Evolutionary conservation across 768 basidiomycete species (phyloP).

Genomic region (Fibroporia radiculosa): DNA sequence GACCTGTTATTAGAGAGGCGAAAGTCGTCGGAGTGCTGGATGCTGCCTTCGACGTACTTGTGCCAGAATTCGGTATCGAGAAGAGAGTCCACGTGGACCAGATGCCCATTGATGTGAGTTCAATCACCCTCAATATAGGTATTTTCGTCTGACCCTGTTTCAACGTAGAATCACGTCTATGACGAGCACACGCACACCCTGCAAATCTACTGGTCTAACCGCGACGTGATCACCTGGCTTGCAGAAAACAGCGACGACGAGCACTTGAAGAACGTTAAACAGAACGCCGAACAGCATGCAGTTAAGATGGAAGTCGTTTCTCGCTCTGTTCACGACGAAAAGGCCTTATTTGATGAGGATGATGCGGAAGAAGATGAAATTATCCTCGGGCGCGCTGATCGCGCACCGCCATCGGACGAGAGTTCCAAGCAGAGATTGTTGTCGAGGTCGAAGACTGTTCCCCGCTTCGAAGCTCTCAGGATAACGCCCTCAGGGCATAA

Average conservation of each 20-base stretch:
- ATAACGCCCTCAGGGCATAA: slow-evolving; percentile 72
- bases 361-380: slow-evolving; percentile 76
- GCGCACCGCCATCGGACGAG: slow-evolving; percentile 35
- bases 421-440: slow-evolving; percentile 71
- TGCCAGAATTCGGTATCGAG: slow-evolving; percentile 97
- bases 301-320: slow-evolving; percentile 88
- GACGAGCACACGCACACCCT: slow-evolving; percentile 91
- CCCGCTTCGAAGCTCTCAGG: slow-evolving; percentile 79
- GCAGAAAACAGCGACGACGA: slow-evolving; percentile 95
- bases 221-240: slow-evolving; percentile 91
- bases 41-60: slow-evolving; percentile 92
- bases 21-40: slow-evolving; percentile 95
- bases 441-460: slow-evolving; percentile 68
- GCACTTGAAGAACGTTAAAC: slow-evolving; percentile 90
- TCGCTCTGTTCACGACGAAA: slow-evolving; percentile 80
- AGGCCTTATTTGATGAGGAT: slow-evolving; percentile 83
- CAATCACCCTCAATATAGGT: background rate
- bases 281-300: slow-evolving; percentile 86
- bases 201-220: slow-evolving; percentile 92
- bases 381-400: slow-evolving; percentile 53
- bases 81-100: slow-evolving; percentile 98
- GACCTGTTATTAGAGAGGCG: slow-evolving; percentile 93
- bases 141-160: background rate
- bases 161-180: slow-evolving; percentile 81
- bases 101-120: slow-evolving; percentile 91